Base-by-base conservation (phyloP, 192 early-diverging fungal genomes). In the Rhizophlyctis rosea region DNA sequence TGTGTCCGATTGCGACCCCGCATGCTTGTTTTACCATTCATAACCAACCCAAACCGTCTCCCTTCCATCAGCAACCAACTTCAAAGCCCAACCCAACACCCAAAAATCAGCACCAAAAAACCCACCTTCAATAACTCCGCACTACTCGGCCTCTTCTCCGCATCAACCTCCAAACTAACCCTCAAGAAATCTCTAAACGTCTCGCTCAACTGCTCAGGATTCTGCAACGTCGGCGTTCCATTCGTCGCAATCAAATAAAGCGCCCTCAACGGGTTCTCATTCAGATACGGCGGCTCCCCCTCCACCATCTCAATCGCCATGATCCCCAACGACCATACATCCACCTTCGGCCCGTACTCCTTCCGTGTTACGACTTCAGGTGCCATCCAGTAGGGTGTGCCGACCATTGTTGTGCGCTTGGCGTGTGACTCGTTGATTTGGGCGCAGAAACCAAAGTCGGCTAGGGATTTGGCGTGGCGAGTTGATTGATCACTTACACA, bases 291-390 rank as follows among this genome's bases (percentile, higher is more conserved):
- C 53, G 95, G 95, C 67, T 98, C 92, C 16, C 94, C 93, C 75
- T 98, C 95, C 47, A 96, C 75, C 93, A 96, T 96, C 71, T 98
- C 95, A 55, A 98, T 95, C 18, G 90, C 89, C 91, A 98, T 92
- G 74, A 98, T 96, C 3, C 95, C 95, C 31, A 96, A 71, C n/a
- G 92, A 94, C 95, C 95, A 98, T 34, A 98, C 87, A 69, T 98
- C 95, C 34, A 96, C 91, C 70, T 94, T 94, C 52, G 87, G 76
- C 7, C 88, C 90, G 67, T 98, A 98, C 65, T 91, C 90, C 71
- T 92, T 90, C 39, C 89, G 86, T 55, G 81, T 91, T 24, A 98
- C 92, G 1, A 98, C 94, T 73, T 98, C 95, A 25, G 95, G 95
- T 16, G 95, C 92, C 95, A 98, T 98, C 94, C 95, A 96, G 80